phyloP scores from a whole-genome alignment of 2,329 filamentous ascomycete genomes.

The Aureobasidium lini region DNA sequence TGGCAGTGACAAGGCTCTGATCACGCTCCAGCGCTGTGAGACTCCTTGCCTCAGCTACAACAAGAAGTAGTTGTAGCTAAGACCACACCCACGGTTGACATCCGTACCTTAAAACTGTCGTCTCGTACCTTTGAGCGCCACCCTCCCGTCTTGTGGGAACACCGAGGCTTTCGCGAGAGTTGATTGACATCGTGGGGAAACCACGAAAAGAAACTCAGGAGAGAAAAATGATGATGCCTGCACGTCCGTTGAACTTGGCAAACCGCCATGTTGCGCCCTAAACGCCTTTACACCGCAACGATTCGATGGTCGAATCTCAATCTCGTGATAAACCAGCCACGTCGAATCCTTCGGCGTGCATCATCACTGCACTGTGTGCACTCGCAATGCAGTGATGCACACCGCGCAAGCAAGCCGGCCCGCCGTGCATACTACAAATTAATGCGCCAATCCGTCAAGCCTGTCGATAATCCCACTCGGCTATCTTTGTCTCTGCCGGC shows the following conservation, averaged over 20 bases:
- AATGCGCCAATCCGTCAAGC: constrained; percentile 6
- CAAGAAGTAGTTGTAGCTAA: not conserved
- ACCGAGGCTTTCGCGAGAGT: not conserved
- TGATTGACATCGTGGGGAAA: constrained; percentile 4
- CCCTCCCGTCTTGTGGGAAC: not conserved
- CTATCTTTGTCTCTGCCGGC: constrained; percentile 5
- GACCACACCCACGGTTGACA: not conserved
- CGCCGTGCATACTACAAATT: not conserved
- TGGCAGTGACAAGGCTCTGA: not conserved
- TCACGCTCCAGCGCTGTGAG: not conserved
- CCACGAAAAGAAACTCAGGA: not conserved
- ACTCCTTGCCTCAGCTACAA: not conserved
- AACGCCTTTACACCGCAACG: constrained; percentile 8
- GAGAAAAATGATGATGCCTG: constrained; percentile 1
- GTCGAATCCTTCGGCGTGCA: constrained; percentile 2
- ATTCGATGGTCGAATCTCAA: not conserved
- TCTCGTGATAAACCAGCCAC: constrained; percentile 2
- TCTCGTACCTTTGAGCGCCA: not conserved
- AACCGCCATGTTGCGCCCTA: not conserved
- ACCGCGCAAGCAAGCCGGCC: not conserved
- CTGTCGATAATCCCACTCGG: not conserved
- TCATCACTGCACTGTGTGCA: not conserved
- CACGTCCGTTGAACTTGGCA: not conserved
- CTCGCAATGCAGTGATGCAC: not conserved
- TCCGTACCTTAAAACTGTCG: not conserved